Conservation (phyloP, 2,329 filamentous ascomycete species). For the Venturia aucupariae region DNA sequence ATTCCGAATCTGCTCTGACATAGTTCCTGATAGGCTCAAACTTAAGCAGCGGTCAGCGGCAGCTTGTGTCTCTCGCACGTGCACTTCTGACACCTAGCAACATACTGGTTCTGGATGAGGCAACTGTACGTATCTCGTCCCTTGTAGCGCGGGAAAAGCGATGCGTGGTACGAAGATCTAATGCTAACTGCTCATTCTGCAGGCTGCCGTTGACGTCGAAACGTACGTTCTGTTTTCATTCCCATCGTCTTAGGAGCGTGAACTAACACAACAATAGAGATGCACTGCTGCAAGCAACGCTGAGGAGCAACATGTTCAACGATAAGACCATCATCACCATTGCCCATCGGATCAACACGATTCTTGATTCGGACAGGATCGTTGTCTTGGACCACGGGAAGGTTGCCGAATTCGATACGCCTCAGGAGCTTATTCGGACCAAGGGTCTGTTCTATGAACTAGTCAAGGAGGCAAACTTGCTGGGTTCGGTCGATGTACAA, state of each 20-base stretch:
- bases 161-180: not conserved
- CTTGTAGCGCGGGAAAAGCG: not conserved
- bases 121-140: constrained; percentile 54
- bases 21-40: constrained; percentile 62
- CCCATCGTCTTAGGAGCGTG: not conserved
- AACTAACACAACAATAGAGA: constrained; percentile 27
- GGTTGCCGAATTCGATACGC: constrained; percentile 88
- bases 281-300: constrained; percentile 53
- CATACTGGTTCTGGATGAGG: constrained; percentile 94
- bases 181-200: constrained; percentile 16
- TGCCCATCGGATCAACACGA: constrained; percentile 96
- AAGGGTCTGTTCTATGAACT: constrained; percentile 80
- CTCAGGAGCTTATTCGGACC: constrained; percentile 63
- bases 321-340: constrained; percentile 97
- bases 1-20: constrained; percentile 5
- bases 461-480: constrained; percentile 80
- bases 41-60: constrained; percentile 86
- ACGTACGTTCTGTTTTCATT: constrained; percentile 30
- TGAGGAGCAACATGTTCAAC: constrained; percentile 61
- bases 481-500: constrained; percentile 29
- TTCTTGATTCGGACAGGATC: constrained; percentile 79
- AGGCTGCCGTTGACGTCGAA: constrained; percentile 61
- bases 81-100: constrained; percentile 93
- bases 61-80: constrained; percentile 86
- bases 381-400: constrained; percentile 85